Percentiles rank a stretch among this genome's conserved stretches.
Conservation (phyloP, 768 basidiomycete species). For the Lepiota brunneoincarnata region DNA sequence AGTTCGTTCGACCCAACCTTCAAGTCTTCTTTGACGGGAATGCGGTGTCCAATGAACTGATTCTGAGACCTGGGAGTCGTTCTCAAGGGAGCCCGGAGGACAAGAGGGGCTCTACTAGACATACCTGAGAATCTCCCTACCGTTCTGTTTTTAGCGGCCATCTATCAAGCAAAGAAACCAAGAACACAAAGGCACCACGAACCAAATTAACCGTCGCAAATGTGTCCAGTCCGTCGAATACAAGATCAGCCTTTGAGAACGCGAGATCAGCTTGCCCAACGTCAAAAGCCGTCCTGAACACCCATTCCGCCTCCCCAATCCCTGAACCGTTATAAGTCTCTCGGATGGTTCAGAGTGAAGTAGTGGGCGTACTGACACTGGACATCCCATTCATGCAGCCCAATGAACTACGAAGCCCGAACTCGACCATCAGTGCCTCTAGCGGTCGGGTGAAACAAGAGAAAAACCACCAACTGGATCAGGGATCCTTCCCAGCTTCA, state of each 20-base stretch:
- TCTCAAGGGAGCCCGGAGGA: background rate
- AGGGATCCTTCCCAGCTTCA: conserved; percentile 70
- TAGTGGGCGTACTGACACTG: conserved; percentile 60
- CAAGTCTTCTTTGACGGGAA: conserved; percentile 52
- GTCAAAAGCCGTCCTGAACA: conserved; percentile 67
- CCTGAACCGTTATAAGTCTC: conserved; percentile 40
- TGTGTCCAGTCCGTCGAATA: conserved; percentile 92
- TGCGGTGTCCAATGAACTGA: conserved; percentile 80
- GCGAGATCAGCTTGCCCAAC: conserved; percentile 45
- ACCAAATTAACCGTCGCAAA: conserved; percentile 75
- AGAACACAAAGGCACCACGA: conserved; percentile 21
- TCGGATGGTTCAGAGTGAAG: background rate
- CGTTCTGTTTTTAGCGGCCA: conserved; percentile 53
- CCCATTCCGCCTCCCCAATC: conserved; percentile 88
- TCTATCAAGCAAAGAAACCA: background rate
- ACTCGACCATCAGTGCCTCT: background rate
- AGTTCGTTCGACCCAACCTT: conserved; percentile 64
- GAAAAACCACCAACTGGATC: conserved; percentile 61
- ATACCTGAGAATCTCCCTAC: conserved; percentile 60
- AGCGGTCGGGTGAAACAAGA: background rate
- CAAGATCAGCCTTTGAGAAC: conserved; percentile 58
- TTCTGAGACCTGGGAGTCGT: conserved; percentile 59
- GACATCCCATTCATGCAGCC: conserved; percentile 84
- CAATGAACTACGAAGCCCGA: conserved; percentile 51
- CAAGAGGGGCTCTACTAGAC: conserved; percentile 17